Percentiles rank a stretch among this genome's conserved stretches.
phyloP scores from a whole-genome alignment of 805 yeast species.

The Blastobotrys muscicola region DNA sequence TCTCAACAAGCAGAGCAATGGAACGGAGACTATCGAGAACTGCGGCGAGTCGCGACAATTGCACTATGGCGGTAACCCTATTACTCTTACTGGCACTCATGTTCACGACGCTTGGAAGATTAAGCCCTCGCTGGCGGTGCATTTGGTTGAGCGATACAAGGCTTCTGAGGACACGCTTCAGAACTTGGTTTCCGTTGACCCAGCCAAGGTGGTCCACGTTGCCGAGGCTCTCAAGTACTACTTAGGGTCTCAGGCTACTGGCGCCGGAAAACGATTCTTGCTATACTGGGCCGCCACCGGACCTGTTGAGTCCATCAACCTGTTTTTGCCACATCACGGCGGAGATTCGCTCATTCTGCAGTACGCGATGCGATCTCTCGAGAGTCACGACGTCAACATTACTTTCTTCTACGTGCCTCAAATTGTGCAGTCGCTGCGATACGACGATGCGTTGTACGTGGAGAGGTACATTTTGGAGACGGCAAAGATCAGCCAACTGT shows the following conservation, averaged over 20 bases:
- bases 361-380: conserved; percentile 83
- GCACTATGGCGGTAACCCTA: background rate
- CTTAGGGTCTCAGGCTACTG: conserved; percentile 25
- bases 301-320: conserved; percentile 77
- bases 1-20: conserved; percentile 25
- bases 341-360: conserved; percentile 60
- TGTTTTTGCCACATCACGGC: conserved; percentile 69
- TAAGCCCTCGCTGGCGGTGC: conserved; percentile 65
- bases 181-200: conserved; percentile 42
- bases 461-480: conserved; percentile 85
- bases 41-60: background rate
- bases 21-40: conserved; percentile 2
- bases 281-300: conserved; percentile 67
- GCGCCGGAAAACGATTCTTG: conserved; percentile 19
- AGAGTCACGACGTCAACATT: conserved; percentile 72
- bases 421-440: conserved; percentile 84
- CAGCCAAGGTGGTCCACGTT: conserved; percentile 46
- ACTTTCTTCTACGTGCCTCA: conserved; percentile 98
- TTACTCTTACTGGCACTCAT: conserved; percentile 22
- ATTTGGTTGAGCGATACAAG: conserved; percentile 51
- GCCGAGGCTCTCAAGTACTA: conserved; percentile 54
- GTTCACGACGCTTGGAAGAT: conserved; percentile 51
- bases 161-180: conserved; percentile 30
- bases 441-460: conserved; percentile 76
- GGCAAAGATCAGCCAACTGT: conserved; percentile 79